phyloP scores from a whole-genome alignment of 495 filamentous ascomycete species.

The Pseudevernia furfuracea region DNA sequence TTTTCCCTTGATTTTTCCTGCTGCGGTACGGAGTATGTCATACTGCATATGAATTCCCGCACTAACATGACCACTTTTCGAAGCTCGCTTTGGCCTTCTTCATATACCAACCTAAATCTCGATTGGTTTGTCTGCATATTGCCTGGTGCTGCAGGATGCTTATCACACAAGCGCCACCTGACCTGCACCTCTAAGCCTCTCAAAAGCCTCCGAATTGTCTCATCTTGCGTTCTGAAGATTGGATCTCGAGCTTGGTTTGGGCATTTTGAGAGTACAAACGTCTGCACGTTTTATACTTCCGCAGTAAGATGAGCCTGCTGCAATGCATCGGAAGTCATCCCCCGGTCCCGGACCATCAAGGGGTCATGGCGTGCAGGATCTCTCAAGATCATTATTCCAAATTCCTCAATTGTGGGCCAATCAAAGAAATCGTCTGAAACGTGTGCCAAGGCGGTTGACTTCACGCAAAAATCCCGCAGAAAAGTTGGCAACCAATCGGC shows the following conservation, averaged over 20 bases:
- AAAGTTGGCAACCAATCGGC: conserved; percentile 9
- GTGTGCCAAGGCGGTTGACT: not conserved
- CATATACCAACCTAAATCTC: not conserved
- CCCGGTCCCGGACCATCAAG: not conserved
- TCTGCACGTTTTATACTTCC: not conserved
- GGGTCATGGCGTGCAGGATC: not conserved
- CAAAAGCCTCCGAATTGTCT: not conserved
- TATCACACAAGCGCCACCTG: not conserved
- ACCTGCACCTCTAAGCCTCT: not conserved
- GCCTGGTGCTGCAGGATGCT: not conserved
- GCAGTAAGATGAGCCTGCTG: not conserved
- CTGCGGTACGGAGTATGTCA: not conserved
- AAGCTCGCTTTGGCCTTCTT: not conserved
- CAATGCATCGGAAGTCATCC: not conserved
- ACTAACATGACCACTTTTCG: not conserved
- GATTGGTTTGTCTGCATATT: not conserved
- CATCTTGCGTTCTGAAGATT: not conserved
- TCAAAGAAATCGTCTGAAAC: not conserved
- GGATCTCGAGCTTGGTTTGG: not conserved
- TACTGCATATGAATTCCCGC: not conserved
- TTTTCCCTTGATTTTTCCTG: not conserved
- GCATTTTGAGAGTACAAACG: not conserved
- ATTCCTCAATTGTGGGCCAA: not conserved
- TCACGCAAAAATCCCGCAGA: not conserved
- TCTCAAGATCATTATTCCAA: not conserved